Evolutionary conservation across 306 rosid genomes (phyloP), one percentile per base, ranked within the genome.

Genomic region (Quercus glauca): DNA sequence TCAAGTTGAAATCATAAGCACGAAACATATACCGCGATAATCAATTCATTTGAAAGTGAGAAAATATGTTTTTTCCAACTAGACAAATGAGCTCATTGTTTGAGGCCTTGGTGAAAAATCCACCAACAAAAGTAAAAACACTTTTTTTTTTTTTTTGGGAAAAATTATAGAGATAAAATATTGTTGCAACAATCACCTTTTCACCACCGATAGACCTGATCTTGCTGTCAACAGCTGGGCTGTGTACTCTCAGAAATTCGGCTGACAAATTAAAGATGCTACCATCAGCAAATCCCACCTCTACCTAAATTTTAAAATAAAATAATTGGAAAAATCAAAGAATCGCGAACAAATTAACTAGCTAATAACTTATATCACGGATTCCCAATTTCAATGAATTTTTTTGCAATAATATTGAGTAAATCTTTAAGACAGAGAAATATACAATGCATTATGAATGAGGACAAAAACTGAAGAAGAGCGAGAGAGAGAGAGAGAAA

Each of bases 171-270:
- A 82, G 72, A 59, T 31, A 57, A 56, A 61, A 70, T 11, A 41
- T 53, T 55, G 65, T 31, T 71, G 57, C 53, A 53, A 43, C 64
- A 26, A 73, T 61, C 84, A 93, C 98, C 98, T 94, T 94, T 82
- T 92, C 93, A 53, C 97, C 97, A 18, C 91, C 91, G 61, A 94
- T 87, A 73, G 97, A 86, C 85, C 92, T 90, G 57, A 92, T 14
- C 85, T 91, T 94, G 73, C 90, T 91, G 85, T 94, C 96, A 86
- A 81, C 97, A 61, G 98, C 97, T 18, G 96, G 98, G 77, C 98
- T 94, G 60, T 82, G 77, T 49, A 92, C 78, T 89, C 98, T 89
- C 57, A 94, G 87, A 83, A 92, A 92, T 52, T 94, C 98, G 77
- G 98, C 94, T 23, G 98, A 87, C 74, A 94, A 76, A 58, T 81